phyloP scores from a whole-genome alignment of 371 early-diverging fungal species.

The Circinella umbellata region DNA sequence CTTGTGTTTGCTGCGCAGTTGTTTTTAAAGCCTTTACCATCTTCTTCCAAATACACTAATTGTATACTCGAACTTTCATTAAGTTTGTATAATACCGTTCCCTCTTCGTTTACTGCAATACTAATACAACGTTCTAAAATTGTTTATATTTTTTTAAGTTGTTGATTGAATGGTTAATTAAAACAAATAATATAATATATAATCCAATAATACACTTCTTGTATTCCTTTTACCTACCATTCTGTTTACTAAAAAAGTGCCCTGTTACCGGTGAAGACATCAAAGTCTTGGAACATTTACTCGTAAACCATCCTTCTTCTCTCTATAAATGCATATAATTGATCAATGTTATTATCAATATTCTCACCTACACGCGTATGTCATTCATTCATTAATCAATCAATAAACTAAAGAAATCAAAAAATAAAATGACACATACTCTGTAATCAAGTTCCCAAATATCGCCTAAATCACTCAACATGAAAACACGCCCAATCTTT shows the following conservation, averaged over 20 bases:
- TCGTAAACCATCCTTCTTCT: conserved; percentile 86
- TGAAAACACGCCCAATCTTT: conserved; percentile 81
- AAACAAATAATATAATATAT: no score
- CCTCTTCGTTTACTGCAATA: conserved; percentile 65
- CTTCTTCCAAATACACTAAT: conserved; percentile 49
- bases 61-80: conserved; percentile 64
- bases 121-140: conserved; percentile 51
- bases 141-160: no score
- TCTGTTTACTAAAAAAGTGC: conserved; percentile 16
- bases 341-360: no score
- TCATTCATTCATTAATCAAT: no score
- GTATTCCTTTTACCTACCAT: conserved; percentile 13
- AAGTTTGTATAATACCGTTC: conserved; percentile 37
- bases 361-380: no score
- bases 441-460: conserved; percentile 91
- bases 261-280: not conserved
- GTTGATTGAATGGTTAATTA: no score
- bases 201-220: not conserved
- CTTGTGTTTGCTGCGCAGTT: conserved; percentile 23
- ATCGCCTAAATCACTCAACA: conserved; percentile 86
- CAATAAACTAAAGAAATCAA: not conserved
- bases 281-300: conserved; percentile 70
- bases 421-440: conserved; percentile 32
- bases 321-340: conserved; percentile 25
- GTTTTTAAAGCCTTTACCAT: conserved; percentile 24